These are phyloP conservation scores for Geum urbanum DNA, from an alignment of 306 rosid species.

Conservation along the genomic window DNA sequence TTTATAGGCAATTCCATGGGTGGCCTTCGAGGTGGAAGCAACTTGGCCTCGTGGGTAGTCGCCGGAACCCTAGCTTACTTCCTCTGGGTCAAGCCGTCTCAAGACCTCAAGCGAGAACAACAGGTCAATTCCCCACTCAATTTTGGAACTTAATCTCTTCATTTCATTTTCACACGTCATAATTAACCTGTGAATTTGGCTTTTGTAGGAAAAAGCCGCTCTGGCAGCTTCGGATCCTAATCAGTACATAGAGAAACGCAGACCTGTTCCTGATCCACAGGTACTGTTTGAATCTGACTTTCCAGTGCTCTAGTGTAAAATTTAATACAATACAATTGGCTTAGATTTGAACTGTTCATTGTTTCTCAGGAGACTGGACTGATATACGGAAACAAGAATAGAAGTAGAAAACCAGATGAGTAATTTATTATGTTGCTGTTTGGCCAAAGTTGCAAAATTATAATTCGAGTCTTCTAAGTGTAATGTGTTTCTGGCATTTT, in stretches of 20 bases:
- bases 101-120: conserved; percentile 75
- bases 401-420: conserved; percentile 34
- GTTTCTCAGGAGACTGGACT: conserved; percentile 58
- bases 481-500: neutral
- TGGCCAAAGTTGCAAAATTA: neutral
- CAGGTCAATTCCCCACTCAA: conserved; percentile 32
- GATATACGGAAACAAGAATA: conserved; percentile 68
- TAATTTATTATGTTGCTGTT: neutral
- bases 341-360: conserved; percentile 1
- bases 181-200: neutral
- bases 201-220: conserved; percentile 57
- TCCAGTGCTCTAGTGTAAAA: neutral
- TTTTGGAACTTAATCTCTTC: neutral
- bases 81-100: conserved; percentile 93
- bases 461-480: neutral
- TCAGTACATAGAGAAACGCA: conserved; percentile 70
- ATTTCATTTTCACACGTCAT: no score
- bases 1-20: conserved; percentile 75
- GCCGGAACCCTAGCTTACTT: conserved; percentile 93
- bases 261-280: conserved; percentile 89
- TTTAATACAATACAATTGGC: neutral
- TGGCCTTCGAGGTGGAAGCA: conserved; percentile 73
- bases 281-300: conserved; percentile 20
- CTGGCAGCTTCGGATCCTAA: conserved; percentile 58
- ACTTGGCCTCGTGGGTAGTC: conserved; percentile 83